Evolutionary conservation across 768 basidiomycete species (phyloP), one percentile per base, ranked within the genome.

Genomic region (Asterophora lycoperdoides): DNA sequence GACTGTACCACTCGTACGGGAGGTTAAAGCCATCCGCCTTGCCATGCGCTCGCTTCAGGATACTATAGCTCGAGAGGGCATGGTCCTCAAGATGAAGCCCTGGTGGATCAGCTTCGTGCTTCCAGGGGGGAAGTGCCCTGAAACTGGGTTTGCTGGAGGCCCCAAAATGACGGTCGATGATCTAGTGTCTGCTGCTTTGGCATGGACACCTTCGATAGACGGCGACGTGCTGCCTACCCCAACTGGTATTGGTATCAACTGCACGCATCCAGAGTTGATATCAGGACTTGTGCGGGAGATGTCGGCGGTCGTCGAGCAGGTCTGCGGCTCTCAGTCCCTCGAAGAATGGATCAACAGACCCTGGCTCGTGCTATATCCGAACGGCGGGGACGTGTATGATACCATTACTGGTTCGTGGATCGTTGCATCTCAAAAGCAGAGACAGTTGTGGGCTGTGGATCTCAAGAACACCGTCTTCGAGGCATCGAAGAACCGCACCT

Each of bases 91-190:
- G 11, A 36, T 52, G 56, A 89, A 89, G 61, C 76, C 76, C 29
- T 91, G 86, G 84, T 91, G 86, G 86, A 79, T 89, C 49, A 79
- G 74, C 41, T 80, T 75, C 26, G 79, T 87, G 6, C 83, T 79
- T 55, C 82, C 83, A 0, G 61, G 64, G 17, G 80, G 79, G 2
- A 51, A 54, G 15, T 79, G 65, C 48, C 72, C 80, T 0, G 73
- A 83, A 51, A 62, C 65, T 34, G 48, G 23, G 10, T 33, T 29
- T 35, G 44, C 53, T 5, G 62, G 57, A 14, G 60, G 57, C 9
- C 40, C 46, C 8, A 60, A 59, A 17, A 34, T 71, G 18, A 52
- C 56, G 2, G 66, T 73, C 13, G 46, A 53, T n/a, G 70, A 79
- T 9, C 67, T 84, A 23, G 72, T 80, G 20, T 40, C 56, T 11